Conservation (phyloP, 2,329 filamentous ascomycete species). For the Piedraia hortae region DNA sequence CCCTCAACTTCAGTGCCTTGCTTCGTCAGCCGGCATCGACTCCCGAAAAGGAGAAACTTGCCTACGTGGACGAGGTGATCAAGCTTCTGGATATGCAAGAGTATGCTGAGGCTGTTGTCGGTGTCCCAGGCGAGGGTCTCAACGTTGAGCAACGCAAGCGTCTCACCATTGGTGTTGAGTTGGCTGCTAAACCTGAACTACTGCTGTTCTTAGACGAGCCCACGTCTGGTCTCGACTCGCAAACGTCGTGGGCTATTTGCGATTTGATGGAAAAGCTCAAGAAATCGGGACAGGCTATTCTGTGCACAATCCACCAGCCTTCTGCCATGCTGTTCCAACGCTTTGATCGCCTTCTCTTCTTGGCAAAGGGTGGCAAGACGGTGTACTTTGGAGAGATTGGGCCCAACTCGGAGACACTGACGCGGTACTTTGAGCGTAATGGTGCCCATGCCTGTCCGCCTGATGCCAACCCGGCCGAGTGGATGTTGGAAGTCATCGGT, state of each 20-base stretch:
- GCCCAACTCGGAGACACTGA: slow-evolving; percentile 37
- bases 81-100: slow-evolving; percentile 71
- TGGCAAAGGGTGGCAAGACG: slow-evolving; percentile 46
- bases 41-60: slow-evolving; percentile 49
- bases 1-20: slow-evolving; percentile 59
- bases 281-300: slow-evolving; percentile 67
- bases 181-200: slow-evolving; percentile 71
- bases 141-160: slow-evolving; percentile 43
- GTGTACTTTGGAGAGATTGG: slow-evolving; percentile 67
- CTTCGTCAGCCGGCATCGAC: slow-evolving; percentile 57
- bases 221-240: slow-evolving; percentile 75
- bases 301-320: slow-evolving; percentile 97
- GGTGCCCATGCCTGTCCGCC: slow-evolving; percentile 35
- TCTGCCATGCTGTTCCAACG: slow-evolving; percentile 83
- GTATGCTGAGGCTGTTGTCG: slow-evolving; percentile 73
- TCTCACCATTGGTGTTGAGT: slow-evolving; percentile 83
- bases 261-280: slow-evolving; percentile 72
- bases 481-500: slow-evolving; percentile 37
- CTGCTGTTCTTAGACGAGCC: slow-evolving; percentile 86
- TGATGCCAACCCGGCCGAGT: slow-evolving; percentile 56
- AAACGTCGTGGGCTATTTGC: slow-evolving; percentile 80
- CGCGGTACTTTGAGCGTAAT: slow-evolving; percentile 49
- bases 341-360: slow-evolving; percentile 56
- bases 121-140: slow-evolving; percentile 65
- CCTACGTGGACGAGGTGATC: slow-evolving; percentile 75